phyloP scores from a whole-genome alignment of 441 rosid species.

The Pelargonium myrrhifolium region DNA sequence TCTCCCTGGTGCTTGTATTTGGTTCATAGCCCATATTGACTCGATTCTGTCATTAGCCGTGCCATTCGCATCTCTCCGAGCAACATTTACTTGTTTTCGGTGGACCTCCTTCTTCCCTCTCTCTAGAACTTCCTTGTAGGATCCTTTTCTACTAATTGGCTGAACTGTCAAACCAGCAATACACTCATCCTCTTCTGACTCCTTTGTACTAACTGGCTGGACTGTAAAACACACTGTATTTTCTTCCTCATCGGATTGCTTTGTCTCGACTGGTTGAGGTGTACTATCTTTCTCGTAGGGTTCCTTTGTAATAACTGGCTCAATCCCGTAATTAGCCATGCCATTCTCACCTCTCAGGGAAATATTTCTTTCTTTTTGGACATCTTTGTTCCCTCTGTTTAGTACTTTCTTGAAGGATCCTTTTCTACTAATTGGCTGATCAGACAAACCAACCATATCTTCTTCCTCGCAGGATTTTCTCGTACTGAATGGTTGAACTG shows the following conservation, averaged over 20 bases:
- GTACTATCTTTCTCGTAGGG: not conserved
- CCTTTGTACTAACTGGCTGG: not conserved
- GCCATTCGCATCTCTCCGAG: not conserved
- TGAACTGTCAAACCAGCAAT: not conserved
- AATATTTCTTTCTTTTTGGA: not conserved
- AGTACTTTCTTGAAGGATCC: constrained; percentile 38
- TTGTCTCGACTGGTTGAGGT: not conserved
- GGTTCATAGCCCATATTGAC: constrained; percentile 41
- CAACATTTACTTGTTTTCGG: not conserved
- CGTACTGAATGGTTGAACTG: not conserved
- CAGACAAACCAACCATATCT: not conserved
- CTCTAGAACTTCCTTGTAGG: constrained; percentile 42
- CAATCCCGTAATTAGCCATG: not conserved
- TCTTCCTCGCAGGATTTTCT: not conserved
- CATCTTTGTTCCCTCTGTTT: constrained; percentile 31
- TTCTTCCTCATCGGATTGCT: not conserved
- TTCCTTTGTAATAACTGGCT: not conserved
- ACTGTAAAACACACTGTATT: not conserved
- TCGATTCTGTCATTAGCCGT: constrained; percentile 33
- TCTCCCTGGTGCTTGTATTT: not conserved
- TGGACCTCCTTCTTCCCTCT: constrained; percentile 29
- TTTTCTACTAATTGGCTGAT: not conserved
- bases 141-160: constrained; percentile 7
- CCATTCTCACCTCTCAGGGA: not conserved
- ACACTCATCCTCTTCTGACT: not conserved